phyloP scores from a whole-genome alignment of 208 protist species.

The Eutreptiella sp. region DNA sequence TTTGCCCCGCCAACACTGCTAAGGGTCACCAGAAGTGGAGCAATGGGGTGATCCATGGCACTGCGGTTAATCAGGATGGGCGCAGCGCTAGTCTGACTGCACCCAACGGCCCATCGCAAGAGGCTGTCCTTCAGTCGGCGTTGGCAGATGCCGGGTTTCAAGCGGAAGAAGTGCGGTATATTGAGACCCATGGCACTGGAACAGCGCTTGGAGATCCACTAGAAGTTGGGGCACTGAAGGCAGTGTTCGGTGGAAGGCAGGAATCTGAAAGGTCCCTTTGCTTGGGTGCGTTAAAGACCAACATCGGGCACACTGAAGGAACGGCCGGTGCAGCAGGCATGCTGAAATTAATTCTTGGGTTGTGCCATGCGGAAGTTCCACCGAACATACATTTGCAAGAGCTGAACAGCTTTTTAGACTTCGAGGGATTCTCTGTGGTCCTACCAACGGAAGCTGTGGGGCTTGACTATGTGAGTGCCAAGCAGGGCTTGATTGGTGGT shows the following conservation, averaged over 20 bases:
- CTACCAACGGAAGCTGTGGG: too few relatives aligned
- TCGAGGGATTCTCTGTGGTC: too few relatives aligned
- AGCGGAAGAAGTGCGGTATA: conserved; percentile 34
- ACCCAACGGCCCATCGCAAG: conserved; percentile 35
- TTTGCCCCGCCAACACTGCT: conserved; percentile 33
- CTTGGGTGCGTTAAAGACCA: conserved; percentile 34
- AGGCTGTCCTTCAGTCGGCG: conserved; percentile 31
- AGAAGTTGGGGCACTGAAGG: conserved; percentile 30
- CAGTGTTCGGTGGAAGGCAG: conserved; percentile 14
- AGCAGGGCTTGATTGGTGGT: too few relatives aligned
- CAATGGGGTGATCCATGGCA: conserved; percentile 34
- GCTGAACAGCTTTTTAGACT: too few relatives aligned
- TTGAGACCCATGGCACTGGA: conserved; percentile 49
- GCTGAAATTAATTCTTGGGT: conserved; percentile 1
- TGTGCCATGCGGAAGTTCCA: conserved; percentile 11
- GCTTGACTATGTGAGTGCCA: too few relatives aligned
- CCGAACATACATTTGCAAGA: conserved; percentile 27
- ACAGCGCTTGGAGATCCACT: conserved; percentile 46
- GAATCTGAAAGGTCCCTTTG: neutral
- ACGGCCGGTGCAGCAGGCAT: conserved; percentile 35
- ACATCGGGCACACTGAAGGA: conserved; percentile 39
- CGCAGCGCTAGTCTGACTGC: conserved; percentile 21
- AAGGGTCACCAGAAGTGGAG: conserved; percentile 6
- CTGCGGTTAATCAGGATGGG: conserved; percentile 53
- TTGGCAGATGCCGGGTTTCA: conserved; percentile 12